phyloP scores from a whole-genome alignment of 1,139 yeast genomes.

The Saccharomycopsis hybrid region DNA sequence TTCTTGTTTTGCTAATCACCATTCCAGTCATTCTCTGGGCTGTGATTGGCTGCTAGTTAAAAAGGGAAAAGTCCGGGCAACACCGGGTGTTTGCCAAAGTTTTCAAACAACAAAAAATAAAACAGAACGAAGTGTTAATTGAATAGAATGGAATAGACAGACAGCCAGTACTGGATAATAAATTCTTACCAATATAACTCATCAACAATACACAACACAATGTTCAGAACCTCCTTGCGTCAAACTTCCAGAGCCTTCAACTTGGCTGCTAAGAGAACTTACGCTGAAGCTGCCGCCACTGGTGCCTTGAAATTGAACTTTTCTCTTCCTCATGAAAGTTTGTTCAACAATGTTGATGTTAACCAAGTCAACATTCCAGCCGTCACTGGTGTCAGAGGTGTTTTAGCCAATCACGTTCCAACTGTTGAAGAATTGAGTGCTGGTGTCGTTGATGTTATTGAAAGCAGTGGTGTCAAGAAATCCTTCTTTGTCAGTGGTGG shows the following conservation, averaged over 20 bases:
- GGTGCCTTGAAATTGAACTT: conserved; percentile 83
- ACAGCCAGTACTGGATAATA: background rate
- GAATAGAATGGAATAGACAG: background rate
- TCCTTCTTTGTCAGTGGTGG: conserved; percentile 93
- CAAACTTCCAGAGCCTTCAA: conserved; percentile 52
- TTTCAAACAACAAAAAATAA: background rate
- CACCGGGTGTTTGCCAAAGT: too few relatives aligned
- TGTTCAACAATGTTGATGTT: conserved; percentile 33
- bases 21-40: too few relatives aligned
- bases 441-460: conserved; percentile 89
- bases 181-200: background rate
- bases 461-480: conserved; percentile 70
- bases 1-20: too few relatives aligned
- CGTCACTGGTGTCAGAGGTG: conserved; percentile 94
- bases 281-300: conserved; percentile 78
- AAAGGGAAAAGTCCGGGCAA: too few relatives aligned
- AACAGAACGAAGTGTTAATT: background rate
- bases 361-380: conserved; percentile 96
- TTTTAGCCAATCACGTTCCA: conserved; percentile 97
- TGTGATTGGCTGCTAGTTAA: too few relatives aligned
- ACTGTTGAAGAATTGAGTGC: conserved; percentile 95
- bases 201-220: conserved; percentile 26
- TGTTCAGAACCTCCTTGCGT: conserved; percentile 68
- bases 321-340: conserved; percentile 76
- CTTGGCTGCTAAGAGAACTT: conserved; percentile 65